Percentiles rank a stretch among this genome's conserved stretches.
These are phyloP conservation scores for Kluyveromyces siamensis DNA, from an alignment of 805 yeast genomes.

Conservation along the genomic window DNA sequence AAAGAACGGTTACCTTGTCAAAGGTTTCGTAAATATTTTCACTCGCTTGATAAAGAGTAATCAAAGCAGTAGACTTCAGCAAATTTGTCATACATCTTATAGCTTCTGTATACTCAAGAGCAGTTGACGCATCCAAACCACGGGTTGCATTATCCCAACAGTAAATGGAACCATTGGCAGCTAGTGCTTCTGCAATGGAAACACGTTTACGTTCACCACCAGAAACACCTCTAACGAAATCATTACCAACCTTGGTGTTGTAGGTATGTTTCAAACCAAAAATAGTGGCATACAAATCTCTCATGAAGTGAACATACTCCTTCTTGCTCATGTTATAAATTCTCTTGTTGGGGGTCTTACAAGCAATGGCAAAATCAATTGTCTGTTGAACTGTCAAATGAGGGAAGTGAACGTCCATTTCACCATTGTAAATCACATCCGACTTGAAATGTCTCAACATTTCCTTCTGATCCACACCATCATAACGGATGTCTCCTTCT, in stretches of 20 bases:
- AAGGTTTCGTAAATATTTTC: slow-evolving; percentile 46
- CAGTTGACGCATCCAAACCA: slow-evolving; percentile 72
- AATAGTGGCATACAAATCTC: slow-evolving; percentile 31
- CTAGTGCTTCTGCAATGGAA: slow-evolving; percentile 60
- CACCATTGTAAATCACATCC: slow-evolving; percentile 50
- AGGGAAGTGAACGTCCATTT: slow-evolving; percentile 67
- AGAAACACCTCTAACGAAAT: slow-evolving; percentile 53
- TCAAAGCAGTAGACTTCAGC: slow-evolving; percentile 42
- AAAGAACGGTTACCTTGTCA: slow-evolving; percentile 45
- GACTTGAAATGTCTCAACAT: slow-evolving; percentile 50
- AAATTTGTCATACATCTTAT: slow-evolving; percentile 46
- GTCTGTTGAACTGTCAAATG: slow-evolving; percentile 70
- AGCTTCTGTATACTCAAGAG: slow-evolving; percentile 54
- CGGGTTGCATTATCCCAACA: slow-evolving; percentile 73
- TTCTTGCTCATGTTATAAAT: slow-evolving; percentile 37
- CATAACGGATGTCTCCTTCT: slow-evolving; percentile 51
- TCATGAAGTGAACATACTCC: slow-evolving; percentile 38
- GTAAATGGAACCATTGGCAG: slow-evolving; percentile 46
- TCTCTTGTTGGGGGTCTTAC: slow-evolving; percentile 54
- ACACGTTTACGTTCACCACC: slow-evolving; percentile 77
- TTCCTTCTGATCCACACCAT: slow-evolving; percentile 50
- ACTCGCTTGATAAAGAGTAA: slow-evolving; percentile 55
- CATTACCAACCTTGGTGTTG: slow-evolving; percentile 47
- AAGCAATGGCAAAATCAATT: slow-evolving; percentile 56
- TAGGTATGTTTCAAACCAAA: slow-evolving; percentile 50